Base-by-base conservation (phyloP, 2,329 filamentous ascomycete genomes). In the Xylaria sp. region DNA sequence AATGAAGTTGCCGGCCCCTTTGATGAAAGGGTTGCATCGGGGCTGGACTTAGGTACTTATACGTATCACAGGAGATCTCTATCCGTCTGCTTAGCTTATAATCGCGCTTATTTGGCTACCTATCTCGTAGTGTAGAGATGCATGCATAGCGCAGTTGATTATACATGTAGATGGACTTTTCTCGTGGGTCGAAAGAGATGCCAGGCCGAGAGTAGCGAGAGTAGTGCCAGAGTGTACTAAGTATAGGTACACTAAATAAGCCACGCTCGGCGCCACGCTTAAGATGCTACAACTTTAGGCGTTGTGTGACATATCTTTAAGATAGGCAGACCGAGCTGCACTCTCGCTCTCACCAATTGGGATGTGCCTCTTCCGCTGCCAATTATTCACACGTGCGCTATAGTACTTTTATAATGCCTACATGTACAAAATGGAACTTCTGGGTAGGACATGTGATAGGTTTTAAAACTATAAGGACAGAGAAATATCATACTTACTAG, bases 231-330 rank as follows among this genome's bases (percentile, higher is more conserved):
- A n/a, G 15, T 31, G 18, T 58, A 39, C 52, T 55, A 55, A 37
- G 52, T 55, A 55, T 55, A 50, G 63, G 46, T 63, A 56, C 61
- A 4, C 51, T 63, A 39, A 59, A 31, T 52, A 59, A 58, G 63
- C 55, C 54, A 65, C 63, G 54, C 63, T 52, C 57, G 50, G 63
- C 55, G 54, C 63, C 63, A 65, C 55, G 57, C 63, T 52, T 58
- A 51, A 50, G n/a, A 31, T 20, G 8, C 13, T 44, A 44, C 2
- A 20, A 46, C 44, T n/a, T 2, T 44, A 44, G 3, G 55, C 39
- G 39, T 44, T 44, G 37, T 25, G n/a, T 18, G 37, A 57, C 34
- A 25, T 18, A 28, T 23, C 6, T 52, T 28, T n/a, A 52, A 15
- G 25, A 25, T 18, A 31, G 23, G 8, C 23, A 9, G 51, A 54